Percentiles rank a stretch among this genome's conserved stretches.
These are phyloP conservation scores for Plasmodium berghei DNA, from an alignment of 169 alveolate genomes.

Conservation along the genomic window DNA sequence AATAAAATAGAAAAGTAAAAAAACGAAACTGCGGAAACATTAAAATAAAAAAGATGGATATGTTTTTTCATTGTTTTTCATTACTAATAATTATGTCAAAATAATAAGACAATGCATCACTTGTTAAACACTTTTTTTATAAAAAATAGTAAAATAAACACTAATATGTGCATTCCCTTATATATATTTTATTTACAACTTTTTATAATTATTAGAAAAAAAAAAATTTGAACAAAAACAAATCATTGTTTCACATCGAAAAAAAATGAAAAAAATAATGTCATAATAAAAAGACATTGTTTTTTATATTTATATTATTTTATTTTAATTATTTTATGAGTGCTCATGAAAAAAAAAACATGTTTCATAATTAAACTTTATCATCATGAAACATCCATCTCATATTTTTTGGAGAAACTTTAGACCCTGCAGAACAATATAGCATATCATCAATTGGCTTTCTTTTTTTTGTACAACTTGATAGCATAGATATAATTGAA, in stretches of 20 bases:
- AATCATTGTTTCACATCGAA: slow-evolving; percentile 12
- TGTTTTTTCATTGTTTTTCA: too few species aligned
- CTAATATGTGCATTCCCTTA: too few species aligned
- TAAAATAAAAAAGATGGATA: too few species aligned
- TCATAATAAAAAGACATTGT: background rate
- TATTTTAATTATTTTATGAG: background rate
- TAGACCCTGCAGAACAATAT: slow-evolving; percentile 76
- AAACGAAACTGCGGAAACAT: too few species aligned
- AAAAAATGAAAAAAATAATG: slow-evolving; percentile 14
- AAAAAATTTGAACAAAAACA: slow-evolving; percentile 28
- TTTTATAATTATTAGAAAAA: slow-evolving; percentile 10
- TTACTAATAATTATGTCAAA: too few species aligned
- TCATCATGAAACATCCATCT: slow-evolving; percentile 82
- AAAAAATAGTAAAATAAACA: too few species aligned
- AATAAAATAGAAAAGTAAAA: too few species aligned
- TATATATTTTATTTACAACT: background rate
- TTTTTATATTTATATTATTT: slow-evolving; percentile 1
- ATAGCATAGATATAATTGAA: slow-evolving; percentile 81
- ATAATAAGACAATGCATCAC: too few species aligned
- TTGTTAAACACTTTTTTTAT: too few species aligned
- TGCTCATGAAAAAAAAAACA: background rate
- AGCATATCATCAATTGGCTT: slow-evolving; percentile 77
- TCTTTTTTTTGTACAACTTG: slow-evolving; percentile 71
- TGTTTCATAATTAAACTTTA: slow-evolving; percentile 15
- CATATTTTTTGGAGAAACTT: slow-evolving; percentile 77